Conservation (phyloP, 768 basidiomycete genomes). For the Podaxis rugospora region DNA sequence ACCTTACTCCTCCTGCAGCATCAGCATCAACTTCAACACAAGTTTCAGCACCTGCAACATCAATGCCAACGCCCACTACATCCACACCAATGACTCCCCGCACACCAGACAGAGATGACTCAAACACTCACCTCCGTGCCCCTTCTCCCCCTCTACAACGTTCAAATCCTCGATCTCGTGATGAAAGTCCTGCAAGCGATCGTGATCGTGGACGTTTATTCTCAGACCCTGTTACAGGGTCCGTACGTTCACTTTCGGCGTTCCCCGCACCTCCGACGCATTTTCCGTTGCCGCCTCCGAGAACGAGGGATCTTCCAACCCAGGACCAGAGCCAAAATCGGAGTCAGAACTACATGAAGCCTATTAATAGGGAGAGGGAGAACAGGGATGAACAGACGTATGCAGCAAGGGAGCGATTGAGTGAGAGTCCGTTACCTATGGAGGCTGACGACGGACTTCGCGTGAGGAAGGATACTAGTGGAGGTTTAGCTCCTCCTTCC, state of each 20-base stretch:
- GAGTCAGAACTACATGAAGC: not conserved
- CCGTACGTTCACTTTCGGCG: constrained; percentile 65
- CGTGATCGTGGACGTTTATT: constrained; percentile 25
- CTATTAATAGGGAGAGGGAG: not conserved
- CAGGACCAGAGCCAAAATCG: constrained; percentile 6
- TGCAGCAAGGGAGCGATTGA: constrained; percentile 16
- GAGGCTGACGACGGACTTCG: not conserved
- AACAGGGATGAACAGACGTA: constrained; percentile 15
- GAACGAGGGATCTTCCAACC: constrained; percentile 11
- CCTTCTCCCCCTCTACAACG: not conserved
- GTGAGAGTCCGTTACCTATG: constrained; percentile 3
- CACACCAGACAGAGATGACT: not conserved
- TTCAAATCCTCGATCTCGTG: not conserved
- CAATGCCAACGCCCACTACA: not conserved
- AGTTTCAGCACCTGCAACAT: not conserved
- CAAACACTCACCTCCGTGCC: not conserved
- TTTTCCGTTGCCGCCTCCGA: constrained; percentile 55
- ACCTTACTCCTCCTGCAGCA: not conserved
- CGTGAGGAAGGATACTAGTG: not conserved
- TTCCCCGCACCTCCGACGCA: constrained; percentile 74
- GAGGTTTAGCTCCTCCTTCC: not conserved
- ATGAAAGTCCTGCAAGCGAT: constrained; percentile 4
- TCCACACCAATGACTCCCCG: not conserved
- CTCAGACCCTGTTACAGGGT: constrained; percentile 40
- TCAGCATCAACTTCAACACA: not conserved